Conservation (phyloP, 768 basidiomycete species). For the Panus rudis region DNA sequence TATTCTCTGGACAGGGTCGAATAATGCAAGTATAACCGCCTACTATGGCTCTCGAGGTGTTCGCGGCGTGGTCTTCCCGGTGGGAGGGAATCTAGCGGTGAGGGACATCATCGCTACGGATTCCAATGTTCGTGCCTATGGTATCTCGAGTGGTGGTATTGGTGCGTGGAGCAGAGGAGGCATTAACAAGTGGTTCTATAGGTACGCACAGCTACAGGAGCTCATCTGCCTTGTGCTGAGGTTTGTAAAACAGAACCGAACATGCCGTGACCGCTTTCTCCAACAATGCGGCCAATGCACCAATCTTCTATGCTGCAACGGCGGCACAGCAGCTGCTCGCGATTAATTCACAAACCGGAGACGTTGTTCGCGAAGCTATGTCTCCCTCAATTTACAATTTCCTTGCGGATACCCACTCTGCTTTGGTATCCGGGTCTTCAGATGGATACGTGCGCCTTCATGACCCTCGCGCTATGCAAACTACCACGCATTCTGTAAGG, state of each 20-base stretch:
- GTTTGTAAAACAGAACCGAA: conserved; percentile 24
- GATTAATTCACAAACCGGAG: conserved; percentile 70
- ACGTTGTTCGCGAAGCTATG: conserved; percentile 47
- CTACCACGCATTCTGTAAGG: conserved; percentile 46
- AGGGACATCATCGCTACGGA: conserved; percentile 75
- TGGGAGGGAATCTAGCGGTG: conserved; percentile 62
- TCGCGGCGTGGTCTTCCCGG: conserved; percentile 68
- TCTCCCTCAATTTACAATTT: conserved; percentile 57
- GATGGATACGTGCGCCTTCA: conserved; percentile 73
- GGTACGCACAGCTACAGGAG: conserved; percentile 35
- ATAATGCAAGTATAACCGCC: conserved; percentile 62
- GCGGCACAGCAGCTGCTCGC: conserved; percentile 55
- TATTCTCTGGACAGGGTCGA: conserved; percentile 79
- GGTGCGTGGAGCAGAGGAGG: conserved; percentile 84
- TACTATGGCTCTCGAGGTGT: conserved; percentile 57
- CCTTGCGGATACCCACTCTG: conserved; percentile 57
- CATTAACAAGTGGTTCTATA: conserved; percentile 74
- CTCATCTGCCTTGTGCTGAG: conserved; percentile 18
- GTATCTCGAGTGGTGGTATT: conserved; percentile 52
- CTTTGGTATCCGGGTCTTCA: conserved; percentile 58
- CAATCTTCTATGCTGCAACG: conserved; percentile 54
- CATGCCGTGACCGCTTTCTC: conserved; percentile 34
- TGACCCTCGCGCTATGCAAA: conserved; percentile 42
- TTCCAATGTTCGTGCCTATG: conserved; percentile 63
- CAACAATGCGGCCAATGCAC: conserved; percentile 44